Evolutionary conservation across 2,329 filamentous ascomycete genomes (phyloP).

Genomic region (Monilinia aucupariae): DNA sequence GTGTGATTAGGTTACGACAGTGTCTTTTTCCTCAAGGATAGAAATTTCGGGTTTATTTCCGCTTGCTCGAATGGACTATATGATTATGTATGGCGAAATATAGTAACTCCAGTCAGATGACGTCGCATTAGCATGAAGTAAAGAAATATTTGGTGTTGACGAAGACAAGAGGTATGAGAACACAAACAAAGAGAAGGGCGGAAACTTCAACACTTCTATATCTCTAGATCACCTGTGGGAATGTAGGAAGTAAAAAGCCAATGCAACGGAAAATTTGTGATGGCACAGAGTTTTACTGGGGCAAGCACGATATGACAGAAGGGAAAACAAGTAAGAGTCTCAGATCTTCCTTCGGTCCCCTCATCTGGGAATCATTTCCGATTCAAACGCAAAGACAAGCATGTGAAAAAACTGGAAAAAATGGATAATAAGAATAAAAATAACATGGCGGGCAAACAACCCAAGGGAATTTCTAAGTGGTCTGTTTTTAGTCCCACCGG

Average conservation of each 20-base stretch:
- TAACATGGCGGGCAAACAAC: neutral
- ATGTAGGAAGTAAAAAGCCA: neutral
- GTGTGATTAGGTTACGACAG: neutral
- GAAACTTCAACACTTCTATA: slow-evolving; percentile 1
- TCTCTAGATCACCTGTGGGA: neutral
- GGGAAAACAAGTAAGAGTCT: neutral
- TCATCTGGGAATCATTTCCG: neutral
- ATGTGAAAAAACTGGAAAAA: neutral
- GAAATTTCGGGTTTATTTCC: neutral
- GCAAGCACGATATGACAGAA: neutral
- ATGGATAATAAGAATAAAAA: neutral
- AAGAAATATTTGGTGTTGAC: neutral
- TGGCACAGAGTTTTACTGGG: neutral
- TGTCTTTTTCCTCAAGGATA: neutral
- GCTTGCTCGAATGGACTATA: neutral
- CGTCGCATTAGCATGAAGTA: neutral
- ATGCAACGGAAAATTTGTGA: neutral
- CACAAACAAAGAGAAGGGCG: neutral
- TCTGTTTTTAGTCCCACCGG: neutral
- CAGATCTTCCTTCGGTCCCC: neutral
- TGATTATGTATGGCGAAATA: neutral
- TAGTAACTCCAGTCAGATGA: neutral
- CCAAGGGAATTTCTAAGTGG: neutral
- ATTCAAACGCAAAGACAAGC: neutral
- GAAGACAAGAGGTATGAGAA: neutral